Evolutionary conservation across 768 basidiomycete genomes (phyloP), one percentile per base, ranked within the genome.

Genomic region (Leccinum subgranulosum): DNA sequence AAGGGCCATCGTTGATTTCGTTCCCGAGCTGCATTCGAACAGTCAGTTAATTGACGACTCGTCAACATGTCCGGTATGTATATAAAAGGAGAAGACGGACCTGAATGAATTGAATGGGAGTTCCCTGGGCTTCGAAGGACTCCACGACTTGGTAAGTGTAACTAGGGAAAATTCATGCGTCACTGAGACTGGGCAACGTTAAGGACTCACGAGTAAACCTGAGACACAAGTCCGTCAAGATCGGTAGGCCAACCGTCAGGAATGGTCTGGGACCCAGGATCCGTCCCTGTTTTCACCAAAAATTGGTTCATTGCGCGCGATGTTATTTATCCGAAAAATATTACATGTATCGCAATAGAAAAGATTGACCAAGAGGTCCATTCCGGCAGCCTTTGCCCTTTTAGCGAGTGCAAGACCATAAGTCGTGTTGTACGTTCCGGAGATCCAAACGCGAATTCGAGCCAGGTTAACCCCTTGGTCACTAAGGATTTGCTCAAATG

Each of bases 391-490:
- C 5, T 49, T 27, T n/a, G 54, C 62, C 45, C 62, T 47, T 51
- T 48, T 54, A 29, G 62, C 62, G 34, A 62, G 55, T 3, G 51
- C 2, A 6, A 64, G 63, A 9, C 36, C 49, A 34, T 65, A 56
- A 43, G 6, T 33, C 33, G 58, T 21, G 21, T 65, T 5, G 45
- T 60, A 65, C 17, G 59, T 55, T 21, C 56, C 59, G 12, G 33
- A 3, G 23, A 53, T 61, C 60, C 56, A 56, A 12, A 64, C 9
- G 54, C 63, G 59, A 27, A 64, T 56, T 21, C 56, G 56, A 0
- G 63, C 63, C n/a, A 64, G 56, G 28, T 65, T 58, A 29, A 51
- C 49, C 12, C 64, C 63, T 51, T 50, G 29, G 19, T 45, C 33
- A 8, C 15, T 0, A 33, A 64, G 60, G 21, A 65, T 21, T 5